A percentile compares a stretch with the other conserved stretches of the same genome.
These are phyloP conservation scores for Hypoxylon crocopeplum DNA, from an alignment of 495 filamentous ascomycete genomes.

Conservation along the genomic window DNA sequence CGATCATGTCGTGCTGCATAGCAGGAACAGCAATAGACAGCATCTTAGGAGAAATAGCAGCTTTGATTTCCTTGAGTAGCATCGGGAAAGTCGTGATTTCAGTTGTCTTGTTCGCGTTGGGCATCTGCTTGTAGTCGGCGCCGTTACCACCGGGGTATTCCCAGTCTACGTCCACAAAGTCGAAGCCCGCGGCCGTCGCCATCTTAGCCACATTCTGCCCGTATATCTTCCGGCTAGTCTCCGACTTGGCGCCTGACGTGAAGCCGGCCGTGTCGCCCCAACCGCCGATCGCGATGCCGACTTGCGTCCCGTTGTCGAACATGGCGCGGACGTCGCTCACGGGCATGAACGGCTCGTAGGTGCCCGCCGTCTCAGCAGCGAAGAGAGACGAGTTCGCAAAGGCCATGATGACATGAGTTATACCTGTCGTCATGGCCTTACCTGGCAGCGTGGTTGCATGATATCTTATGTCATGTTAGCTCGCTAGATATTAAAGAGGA, in stretches of 20 bases:
- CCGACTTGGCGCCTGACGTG: conserved; percentile 51
- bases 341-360: conserved; percentile 57
- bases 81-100: conserved; percentile 66
- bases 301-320: conserved; percentile 58
- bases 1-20: conserved; percentile 62
- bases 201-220: conserved; percentile 63
- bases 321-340: conserved; percentile 54
- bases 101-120: conserved; percentile 57
- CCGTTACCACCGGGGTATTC: conserved; percentile 73
- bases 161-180: conserved; percentile 70
- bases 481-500: neutral
- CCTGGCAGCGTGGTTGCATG: conserved; percentile 33
- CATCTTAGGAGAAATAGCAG: conserved; percentile 59
- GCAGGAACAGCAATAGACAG: conserved; percentile 69
- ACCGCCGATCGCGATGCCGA: conserved; percentile 67
- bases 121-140: conserved; percentile 57
- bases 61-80: conserved; percentile 60
- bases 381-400: conserved; percentile 62
- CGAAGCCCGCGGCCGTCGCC: conserved; percentile 58
- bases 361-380: conserved; percentile 49
- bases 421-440: conserved; percentile 39
- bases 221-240: conserved; percentile 53
- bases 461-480: conserved; percentile 26
- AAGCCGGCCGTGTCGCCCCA: conserved; percentile 68
- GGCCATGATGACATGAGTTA: conserved; percentile 63